Percentiles rank a stretch among this genome's conserved stretches.
phyloP scores from a whole-genome alignment of 2,329 filamentous ascomycete genomes.

The Harringtonia lauricola region DNA sequence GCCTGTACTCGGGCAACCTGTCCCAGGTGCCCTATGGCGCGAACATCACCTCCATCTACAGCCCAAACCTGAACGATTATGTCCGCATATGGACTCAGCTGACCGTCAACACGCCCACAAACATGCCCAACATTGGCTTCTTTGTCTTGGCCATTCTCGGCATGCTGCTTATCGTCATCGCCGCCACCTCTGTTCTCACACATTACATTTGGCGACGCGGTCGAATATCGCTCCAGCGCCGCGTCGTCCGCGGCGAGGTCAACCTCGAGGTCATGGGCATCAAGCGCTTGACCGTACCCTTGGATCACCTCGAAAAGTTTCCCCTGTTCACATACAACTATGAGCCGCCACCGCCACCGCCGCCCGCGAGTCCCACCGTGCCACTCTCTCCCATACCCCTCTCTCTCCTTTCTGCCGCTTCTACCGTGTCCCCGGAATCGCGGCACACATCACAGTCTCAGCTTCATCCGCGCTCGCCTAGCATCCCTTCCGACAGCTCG shows the following conservation, averaged over 20 bases:
- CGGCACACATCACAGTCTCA: too few relatives aligned
- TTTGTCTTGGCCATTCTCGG: constrained; percentile 63
- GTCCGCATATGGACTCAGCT: constrained; percentile 50
- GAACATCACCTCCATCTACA: constrained; percentile 43
- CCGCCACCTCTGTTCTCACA: constrained; percentile 58
- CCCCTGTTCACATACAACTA: constrained; percentile 68
- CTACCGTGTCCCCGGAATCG: too few relatives aligned
- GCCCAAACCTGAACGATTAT: constrained; percentile 45
- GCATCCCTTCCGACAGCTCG: neutral
- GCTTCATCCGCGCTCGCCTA: too few relatives aligned
- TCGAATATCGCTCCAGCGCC: constrained; percentile 53
- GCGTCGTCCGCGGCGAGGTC: constrained; percentile 68
- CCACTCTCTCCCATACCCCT: neutral
- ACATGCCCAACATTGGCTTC: constrained; percentile 68
- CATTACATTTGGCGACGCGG: constrained; percentile 65
- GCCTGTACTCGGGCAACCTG: constrained; percentile 67
- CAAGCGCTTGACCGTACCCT: constrained; percentile 68
- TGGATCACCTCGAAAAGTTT: constrained; percentile 58
- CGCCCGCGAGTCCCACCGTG: neutral
- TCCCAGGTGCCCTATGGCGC: constrained; percentile 46
- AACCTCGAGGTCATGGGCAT: constrained; percentile 81
- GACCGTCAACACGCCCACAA: constrained; percentile 30
- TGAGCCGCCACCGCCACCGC: constrained; percentile 30
- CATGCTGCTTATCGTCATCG: constrained; percentile 58
- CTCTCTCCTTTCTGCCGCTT: neutral